Evolutionary conservation across 176 grass and related monocot species (phyloP).

Genomic region (Cenchrus purpureus): DNA sequence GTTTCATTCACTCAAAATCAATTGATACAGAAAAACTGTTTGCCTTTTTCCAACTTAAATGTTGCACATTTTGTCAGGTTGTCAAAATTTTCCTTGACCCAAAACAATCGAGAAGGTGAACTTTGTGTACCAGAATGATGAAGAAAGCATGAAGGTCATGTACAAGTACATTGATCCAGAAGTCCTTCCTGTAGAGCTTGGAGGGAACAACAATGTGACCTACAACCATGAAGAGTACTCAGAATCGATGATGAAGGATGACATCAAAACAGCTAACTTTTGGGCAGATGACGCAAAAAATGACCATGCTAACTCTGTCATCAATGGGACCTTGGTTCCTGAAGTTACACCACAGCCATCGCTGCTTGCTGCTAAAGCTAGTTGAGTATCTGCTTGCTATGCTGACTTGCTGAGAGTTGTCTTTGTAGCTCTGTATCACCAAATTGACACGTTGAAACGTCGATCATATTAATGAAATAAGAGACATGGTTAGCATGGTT

Average conservation of each 20-base stretch:
- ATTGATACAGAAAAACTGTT: not conserved
- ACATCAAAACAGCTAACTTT: conserved; percentile 55
- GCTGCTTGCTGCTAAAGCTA: conserved; percentile 45
- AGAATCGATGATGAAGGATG: conserved; percentile 68
- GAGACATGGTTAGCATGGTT: not conserved
- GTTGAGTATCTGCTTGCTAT: conserved; percentile 32
- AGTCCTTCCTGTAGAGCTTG: conserved; percentile 72
- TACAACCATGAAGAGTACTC: conserved; percentile 83
- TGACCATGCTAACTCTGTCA: not conserved
- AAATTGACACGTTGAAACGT: not conserved
- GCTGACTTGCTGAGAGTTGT: not conserved
- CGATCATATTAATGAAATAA: not conserved
- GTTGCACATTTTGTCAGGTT: conserved; percentile 46
- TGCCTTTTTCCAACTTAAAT: not conserved
- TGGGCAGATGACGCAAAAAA: conserved; percentile 52
- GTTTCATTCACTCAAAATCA: not conserved
- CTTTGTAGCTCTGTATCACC: not conserved
- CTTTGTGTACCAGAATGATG: conserved; percentile 70
- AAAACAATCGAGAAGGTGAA: conserved; percentile 62
- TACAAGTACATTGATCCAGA: conserved; percentile 58
- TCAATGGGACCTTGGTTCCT: conserved; percentile 26
- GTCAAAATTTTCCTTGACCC: conserved; percentile 64
- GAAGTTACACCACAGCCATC: conserved; percentile 31
- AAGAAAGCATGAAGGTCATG: conserved; percentile 70
- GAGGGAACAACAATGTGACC: conserved; percentile 55